A percentile compares a stretch with the other conserved stretches of the same genome.
These are phyloP conservation scores for Nothophaeocryptopus gaeumannii DNA, from an alignment of 2,329 filamentous ascomycete species.

Conservation along the genomic window DNA sequence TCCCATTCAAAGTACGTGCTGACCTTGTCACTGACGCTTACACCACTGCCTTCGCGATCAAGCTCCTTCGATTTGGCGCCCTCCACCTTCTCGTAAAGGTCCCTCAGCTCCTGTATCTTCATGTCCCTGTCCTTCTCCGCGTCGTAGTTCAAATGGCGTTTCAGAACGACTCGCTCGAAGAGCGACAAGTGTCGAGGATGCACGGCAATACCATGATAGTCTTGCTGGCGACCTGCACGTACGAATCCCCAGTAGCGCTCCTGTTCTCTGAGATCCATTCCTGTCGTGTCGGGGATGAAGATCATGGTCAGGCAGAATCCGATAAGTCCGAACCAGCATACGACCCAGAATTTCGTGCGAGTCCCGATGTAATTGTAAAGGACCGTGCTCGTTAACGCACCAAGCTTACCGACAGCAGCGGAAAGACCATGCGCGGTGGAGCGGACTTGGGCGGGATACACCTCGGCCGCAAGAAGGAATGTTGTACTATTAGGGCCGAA, in stretches of 20 bases:
- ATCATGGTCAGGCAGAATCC: constrained; percentile 1
- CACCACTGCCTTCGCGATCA: not conserved
- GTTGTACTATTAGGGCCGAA: constrained; percentile 92
- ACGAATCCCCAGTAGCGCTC: constrained; percentile 7
- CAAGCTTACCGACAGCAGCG: constrained; percentile 79
- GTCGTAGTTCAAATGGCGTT: not conserved
- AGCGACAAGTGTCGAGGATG: constrained; percentile 79
- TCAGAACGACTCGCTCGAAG: constrained; percentile 60
- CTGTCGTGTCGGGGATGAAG: constrained; percentile 8
- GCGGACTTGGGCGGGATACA: constrained; percentile 85
- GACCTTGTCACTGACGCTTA: not conserved
- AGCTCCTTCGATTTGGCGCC: constrained; percentile 1
- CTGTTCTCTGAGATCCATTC: constrained; percentile 5
- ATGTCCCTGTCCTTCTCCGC: constrained; percentile 3
- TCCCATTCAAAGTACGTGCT: constrained; percentile 1
- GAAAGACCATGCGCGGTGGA: constrained; percentile 89
- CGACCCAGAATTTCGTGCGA: constrained; percentile 48
- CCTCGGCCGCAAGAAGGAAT: constrained; percentile 88
- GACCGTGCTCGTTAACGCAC: constrained; percentile 63
- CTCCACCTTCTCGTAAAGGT: not conserved
- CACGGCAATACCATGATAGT: constrained; percentile 88
- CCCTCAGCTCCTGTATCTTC: constrained; percentile 2
- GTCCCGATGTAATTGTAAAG: constrained; percentile 3
- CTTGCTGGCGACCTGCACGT: constrained; percentile 62
- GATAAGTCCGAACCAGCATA: constrained; percentile 89